Evolutionary conservation across 345 rosid genomes (phyloP).

Genomic region (Kandelia obovata): DNA sequence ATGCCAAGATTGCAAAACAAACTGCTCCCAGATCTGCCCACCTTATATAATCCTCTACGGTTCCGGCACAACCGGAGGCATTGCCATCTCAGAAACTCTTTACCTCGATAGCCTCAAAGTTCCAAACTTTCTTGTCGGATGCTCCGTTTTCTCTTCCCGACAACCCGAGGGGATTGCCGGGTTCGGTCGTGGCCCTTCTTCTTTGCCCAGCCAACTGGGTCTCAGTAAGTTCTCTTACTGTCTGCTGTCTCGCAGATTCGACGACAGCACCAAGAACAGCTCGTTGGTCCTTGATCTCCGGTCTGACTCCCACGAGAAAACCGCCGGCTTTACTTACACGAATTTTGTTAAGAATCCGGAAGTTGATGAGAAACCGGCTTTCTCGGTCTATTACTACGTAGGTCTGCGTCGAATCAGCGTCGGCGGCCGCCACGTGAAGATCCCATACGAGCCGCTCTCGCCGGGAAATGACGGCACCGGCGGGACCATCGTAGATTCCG

Average conservation of each 20-base stretch:
- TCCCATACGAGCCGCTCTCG: slow-evolving; percentile 22
- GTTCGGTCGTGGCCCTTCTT: slow-evolving; percentile 35
- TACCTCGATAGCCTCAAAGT: slow-evolving; percentile 13
- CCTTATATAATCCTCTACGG: slow-evolving; percentile 37
- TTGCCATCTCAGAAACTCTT: slow-evolving; percentile 37
- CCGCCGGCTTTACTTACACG: slow-evolving; percentile 27
- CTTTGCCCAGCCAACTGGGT: slow-evolving; percentile 35
- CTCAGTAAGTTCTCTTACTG: slow-evolving; percentile 43
- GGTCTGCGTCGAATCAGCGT: slow-evolving; percentile 31
- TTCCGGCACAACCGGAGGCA: slow-evolving; percentile 33
- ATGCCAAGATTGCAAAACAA: slow-evolving; percentile 20
- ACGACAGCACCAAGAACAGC: slow-evolving; percentile 24
- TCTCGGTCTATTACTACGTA: slow-evolving; percentile 35
- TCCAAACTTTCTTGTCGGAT: slow-evolving; percentile 35
- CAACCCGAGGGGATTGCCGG: slow-evolving; percentile 44
- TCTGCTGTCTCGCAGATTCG: slow-evolving; percentile 35
- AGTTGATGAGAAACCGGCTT: slow-evolving; percentile 2
- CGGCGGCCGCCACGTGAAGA: slow-evolving; percentile 24
- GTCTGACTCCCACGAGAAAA: slow-evolving; percentile 26
- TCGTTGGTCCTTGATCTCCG: slow-evolving; percentile 22
- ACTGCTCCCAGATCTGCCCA: slow-evolving; percentile 37
- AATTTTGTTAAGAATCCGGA: slow-evolving; percentile 31
- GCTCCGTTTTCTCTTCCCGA: slow-evolving; percentile 36
- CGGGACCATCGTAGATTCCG: slow-evolving; percentile 40
- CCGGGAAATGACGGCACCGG: slow-evolving; percentile 27